Base-by-base conservation (phyloP, 2,329 filamentous ascomycete genomes). In the Colletotrichum trifolii region DNA sequence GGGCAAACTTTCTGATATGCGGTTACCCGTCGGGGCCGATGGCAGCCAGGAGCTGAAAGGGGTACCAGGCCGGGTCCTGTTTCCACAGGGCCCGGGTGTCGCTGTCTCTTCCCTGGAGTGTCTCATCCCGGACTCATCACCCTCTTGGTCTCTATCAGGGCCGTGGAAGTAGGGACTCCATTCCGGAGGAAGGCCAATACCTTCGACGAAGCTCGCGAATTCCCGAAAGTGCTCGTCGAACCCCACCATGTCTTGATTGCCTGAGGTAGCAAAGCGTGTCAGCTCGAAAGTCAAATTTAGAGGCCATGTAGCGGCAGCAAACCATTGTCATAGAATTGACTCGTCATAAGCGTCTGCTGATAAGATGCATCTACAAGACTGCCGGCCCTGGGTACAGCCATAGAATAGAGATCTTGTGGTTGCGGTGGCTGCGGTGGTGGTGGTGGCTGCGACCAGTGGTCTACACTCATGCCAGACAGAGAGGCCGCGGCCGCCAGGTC, bases 11-110 rank as follows among this genome's bases (percentile, higher is more conserved):
- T 69, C 71, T 1, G 71, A 64, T 25, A 73, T 71, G 10, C 68
- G 71, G 47, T 75, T 73, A 0, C 69, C 73, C 5, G 70, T 69
- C 1, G 77, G 76, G 0, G 74, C 77, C 6, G 77, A 77, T 1
- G 77, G 77, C 4, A 78, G 61, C 77, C 77, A 79, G 1, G 74
- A 75, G 60, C 70, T 76, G 59, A 79, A 79, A 0, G 77, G 77
- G 0, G 76, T 77, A 0, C 76, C 75, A 2, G 73, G 69, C 3
- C 75, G 67, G 34, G 66, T 68, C 42, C 55, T 61, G 13, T 54
- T 67, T 7, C 57, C 46, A 13, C 58, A 60, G 11, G 49, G 45
- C 11, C 25, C 62, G 2, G 68, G 60, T 6, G 63, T 62, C 8
- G 64, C 54, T 3, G 69, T 56, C 15, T 67, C 67, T 35, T 57